phyloP scores from a whole-genome alignment of 371 early-diverging fungal species.

The Mortierella sp. region DNA sequence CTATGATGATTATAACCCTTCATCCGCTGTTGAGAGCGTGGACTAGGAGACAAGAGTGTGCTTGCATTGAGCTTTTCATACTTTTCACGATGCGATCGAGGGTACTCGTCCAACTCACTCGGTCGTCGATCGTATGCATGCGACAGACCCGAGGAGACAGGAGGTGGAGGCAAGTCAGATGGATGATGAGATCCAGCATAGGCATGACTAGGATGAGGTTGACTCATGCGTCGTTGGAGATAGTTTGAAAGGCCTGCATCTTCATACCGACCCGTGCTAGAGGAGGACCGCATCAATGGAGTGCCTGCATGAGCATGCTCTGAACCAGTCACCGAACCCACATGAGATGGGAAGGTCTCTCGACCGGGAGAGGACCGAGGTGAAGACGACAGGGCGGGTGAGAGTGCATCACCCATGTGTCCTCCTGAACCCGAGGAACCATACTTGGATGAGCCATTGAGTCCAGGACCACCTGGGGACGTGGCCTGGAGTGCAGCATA shows the following conservation, averaged over 20 bases:
- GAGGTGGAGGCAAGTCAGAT: constrained; percentile 20
- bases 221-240: constrained; percentile 38
- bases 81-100: constrained; percentile 21
- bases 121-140: constrained; percentile 31
- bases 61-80: constrained; percentile 27
- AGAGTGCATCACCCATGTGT: constrained; percentile 12
- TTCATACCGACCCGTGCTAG: constrained; percentile 13
- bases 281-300: no score
- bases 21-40: not conserved
- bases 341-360: not conserved
- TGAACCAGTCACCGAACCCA: no score
- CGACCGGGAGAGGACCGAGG: constrained; percentile 34
- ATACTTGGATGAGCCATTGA: constrained; percentile 11
- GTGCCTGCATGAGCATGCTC: no score
- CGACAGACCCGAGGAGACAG: constrained; percentile 16
- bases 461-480: not conserved
- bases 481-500: constrained; percentile 10
- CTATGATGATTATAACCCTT: not conserved
- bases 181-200: not conserved
- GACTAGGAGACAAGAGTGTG: constrained; percentile 20
- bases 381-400: constrained; percentile 22
- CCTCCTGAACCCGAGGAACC: constrained; percentile 25
- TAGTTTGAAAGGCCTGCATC: not conserved
- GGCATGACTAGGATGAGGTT: constrained; percentile 18
- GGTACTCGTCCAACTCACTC: constrained; percentile 24